Base-by-base conservation (phyloP, 768 basidiomycete species). In the Tephrocybe sp. region DNA sequence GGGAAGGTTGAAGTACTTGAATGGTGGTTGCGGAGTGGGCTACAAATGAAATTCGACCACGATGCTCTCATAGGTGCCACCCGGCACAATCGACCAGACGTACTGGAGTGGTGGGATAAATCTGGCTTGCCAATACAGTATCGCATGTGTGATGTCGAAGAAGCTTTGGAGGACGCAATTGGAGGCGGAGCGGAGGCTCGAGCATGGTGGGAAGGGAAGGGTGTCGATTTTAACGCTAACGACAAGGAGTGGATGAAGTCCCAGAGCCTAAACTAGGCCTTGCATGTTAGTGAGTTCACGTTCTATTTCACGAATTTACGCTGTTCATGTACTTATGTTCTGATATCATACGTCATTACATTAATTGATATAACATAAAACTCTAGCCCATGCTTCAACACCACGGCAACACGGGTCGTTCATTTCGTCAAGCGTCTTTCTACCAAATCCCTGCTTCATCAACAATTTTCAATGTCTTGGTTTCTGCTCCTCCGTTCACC, bases 221-320 rank as follows among this genome's bases (percentile, higher is more conserved):
- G 91, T 3, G 81, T 92, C 11, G 85, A 93, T 64, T 90, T 92
- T 63, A 82, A 84, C 48, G 84, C 92, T 20, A 84, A 86, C 55
- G 87, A 91, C 60, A 88, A 83, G 68, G 89, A 91, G 65, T 94
- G 90, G 89, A 88, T 86, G 81, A 91, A 91, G 66, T 69, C 87
- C 45, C 87, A 88, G 63, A 83, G 73, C 60, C 65, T 92, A 47
- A 89, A 91, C 66, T 86, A 60, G 74, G 54, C 31, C n/a, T 40
- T 32, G 30, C 26, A 7, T 22, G 11, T 20, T 48, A 35, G 56
- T 56, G 49, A 57, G 53, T 60, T 57, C 48, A 63, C 49, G 54
- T 50, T 53, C 45, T 34, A 44, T 17, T 17, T 22, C 13, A 30
- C 34, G n/a, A 23, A 10, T 34, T 36, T 16, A 19, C 23, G 3